Base-by-base conservation (phyloP, 2,329 filamentous ascomycete genomes). In the Pseudopithomyces maydicus region DNA sequence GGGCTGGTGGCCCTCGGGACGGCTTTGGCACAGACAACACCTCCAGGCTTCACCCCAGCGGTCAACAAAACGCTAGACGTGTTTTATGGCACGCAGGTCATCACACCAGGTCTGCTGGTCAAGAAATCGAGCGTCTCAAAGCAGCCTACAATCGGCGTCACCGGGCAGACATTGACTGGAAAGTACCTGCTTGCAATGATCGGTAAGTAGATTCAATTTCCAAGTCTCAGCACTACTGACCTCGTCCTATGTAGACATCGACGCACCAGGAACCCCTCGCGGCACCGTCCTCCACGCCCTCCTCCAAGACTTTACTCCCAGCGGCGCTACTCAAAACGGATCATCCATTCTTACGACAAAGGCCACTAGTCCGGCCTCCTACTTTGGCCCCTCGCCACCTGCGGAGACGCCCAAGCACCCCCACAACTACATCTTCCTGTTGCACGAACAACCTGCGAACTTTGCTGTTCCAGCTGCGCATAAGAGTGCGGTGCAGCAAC, bases 171-270 rank as follows among this genome's bases (percentile, higher is more conserved):
- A 5, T 46, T 71, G 22, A 56, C 62, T 12, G 70, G 68, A 23
- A 72, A 67, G 41, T 71, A 71, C 52, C 49, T 72, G 7, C 56
- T 72, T 8, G 67, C 65, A 1, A 71, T 73, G 65, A 71, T 73
- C 22, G 70, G 69, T 68, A 56, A 33, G 58, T 57, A 3, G 14
- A 39, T 20, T 22, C 12, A 23, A 19, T 17, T 3, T 19, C 12
- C n/a, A 14, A 22, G 38, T 19, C 11, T 26, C 2, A 15, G 7
- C 20, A 29, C 22, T 51, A 52, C 56, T 54, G 36, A 57, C 39
- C 19, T 8, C 7, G 20, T 43, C 12, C n/a, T n/a, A n/a, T n/a
- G 7, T 23, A 52, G 56, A 59, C 23, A 57, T 61, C 44, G 58
- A 61, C 41, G 44, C 42, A 45, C 49, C 46, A 14, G 55, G 56